Percentiles rank a stretch among this genome's conserved stretches.
These are phyloP conservation scores for Candida morakotiae DNA, from an alignment of 805 yeast genomes.

Conservation along the genomic window DNA sequence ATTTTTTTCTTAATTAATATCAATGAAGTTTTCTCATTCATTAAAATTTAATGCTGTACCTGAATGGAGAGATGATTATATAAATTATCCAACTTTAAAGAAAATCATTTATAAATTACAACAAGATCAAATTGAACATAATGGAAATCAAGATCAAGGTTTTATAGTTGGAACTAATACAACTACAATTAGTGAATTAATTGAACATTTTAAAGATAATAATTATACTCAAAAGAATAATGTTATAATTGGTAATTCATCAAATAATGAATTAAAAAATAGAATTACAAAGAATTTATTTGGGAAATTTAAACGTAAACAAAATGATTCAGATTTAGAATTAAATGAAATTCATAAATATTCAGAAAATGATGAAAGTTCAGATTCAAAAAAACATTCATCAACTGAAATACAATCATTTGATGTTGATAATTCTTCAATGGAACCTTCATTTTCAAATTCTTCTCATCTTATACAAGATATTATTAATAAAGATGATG, in stretches of 20 bases:
- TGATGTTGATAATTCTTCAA: slow-evolving; percentile 6
- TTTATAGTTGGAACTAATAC: slow-evolving; percentile 14
- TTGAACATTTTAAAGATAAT: slow-evolving; percentile 10
- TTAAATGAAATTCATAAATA: neutral
- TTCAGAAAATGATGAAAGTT: slow-evolving; percentile 1
- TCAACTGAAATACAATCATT: slow-evolving; percentile 2
- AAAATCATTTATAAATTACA: slow-evolving; percentile 55
- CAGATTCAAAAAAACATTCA: slow-evolving; percentile 2
- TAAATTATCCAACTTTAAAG: slow-evolving; percentile 48
- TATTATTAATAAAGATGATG: slow-evolving; percentile 7
- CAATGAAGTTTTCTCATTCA: slow-evolving; percentile 49
- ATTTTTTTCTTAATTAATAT: slow-evolving; percentile 1
- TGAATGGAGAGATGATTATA: slow-evolving; percentile 46
- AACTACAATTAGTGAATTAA: slow-evolving; percentile 26
- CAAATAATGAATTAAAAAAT: slow-evolving; percentile 2
- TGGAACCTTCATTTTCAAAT: neutral
- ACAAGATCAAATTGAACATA: slow-evolving; percentile 24
- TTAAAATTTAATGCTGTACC: slow-evolving; percentile 51
- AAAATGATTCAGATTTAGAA: slow-evolving; percentile 4
- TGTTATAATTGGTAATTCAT: neutral
- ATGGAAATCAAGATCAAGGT: slow-evolving; percentile 22
- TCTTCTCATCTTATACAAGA: slow-evolving; percentile 1
- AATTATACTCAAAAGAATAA: neutral
- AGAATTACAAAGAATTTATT: slow-evolving; percentile 7
- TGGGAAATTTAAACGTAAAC: slow-evolving; percentile 1